These are phyloP conservation scores for Aciculoconidium aculeatum DNA, from an alignment of 805 yeast species.

Conservation along the genomic window DNA sequence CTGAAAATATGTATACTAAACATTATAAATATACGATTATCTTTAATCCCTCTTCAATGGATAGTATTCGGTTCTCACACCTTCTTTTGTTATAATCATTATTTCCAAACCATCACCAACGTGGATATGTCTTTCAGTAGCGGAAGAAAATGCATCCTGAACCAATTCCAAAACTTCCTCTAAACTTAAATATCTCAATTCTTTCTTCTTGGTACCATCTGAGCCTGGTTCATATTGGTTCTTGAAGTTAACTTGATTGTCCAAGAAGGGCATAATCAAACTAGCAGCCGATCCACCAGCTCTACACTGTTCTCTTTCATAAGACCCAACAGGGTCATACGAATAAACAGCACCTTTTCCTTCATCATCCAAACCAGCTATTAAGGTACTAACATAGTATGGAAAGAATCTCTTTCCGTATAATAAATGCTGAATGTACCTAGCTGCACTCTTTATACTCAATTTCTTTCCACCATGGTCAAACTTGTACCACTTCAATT, in stretches of 20 bases:
- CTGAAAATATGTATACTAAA: too few relatives aligned
- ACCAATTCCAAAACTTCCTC: slow-evolving; percentile 87
- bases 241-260: slow-evolving; percentile 93
- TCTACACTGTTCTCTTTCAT: slow-evolving; percentile 94
- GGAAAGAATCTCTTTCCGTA: slow-evolving; percentile 96
- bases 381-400: slow-evolving; percentile 88
- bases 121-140: slow-evolving; percentile 96
- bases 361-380: slow-evolving; percentile 87
- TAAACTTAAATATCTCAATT: slow-evolving; percentile 57
- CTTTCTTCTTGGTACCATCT: slow-evolving; percentile 59
- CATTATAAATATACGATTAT: too few relatives aligned
- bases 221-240: slow-evolving; percentile 79
- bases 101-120: slow-evolving; percentile 97
- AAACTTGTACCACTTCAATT: slow-evolving; percentile 88
- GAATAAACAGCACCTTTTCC: slow-evolving; percentile 96
- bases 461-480: slow-evolving; percentile 68
- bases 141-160: slow-evolving; percentile 90
- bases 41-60: slow-evolving; percentile 84
- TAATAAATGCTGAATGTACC: slow-evolving; percentile 82
- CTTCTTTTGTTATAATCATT: slow-evolving; percentile 86
- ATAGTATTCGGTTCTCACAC: slow-evolving; percentile 74
- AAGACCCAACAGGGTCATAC: slow-evolving; percentile 96
- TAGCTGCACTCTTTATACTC: slow-evolving; percentile 70
- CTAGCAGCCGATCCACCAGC: slow-evolving; percentile 98
- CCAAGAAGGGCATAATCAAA: slow-evolving; percentile 94